Percentiles rank a stretch among this genome's conserved stretches.
Evolutionary conservation across 2,329 filamentous ascomycete species (phyloP).

Genomic region (Fusarium lateritium): DNA sequence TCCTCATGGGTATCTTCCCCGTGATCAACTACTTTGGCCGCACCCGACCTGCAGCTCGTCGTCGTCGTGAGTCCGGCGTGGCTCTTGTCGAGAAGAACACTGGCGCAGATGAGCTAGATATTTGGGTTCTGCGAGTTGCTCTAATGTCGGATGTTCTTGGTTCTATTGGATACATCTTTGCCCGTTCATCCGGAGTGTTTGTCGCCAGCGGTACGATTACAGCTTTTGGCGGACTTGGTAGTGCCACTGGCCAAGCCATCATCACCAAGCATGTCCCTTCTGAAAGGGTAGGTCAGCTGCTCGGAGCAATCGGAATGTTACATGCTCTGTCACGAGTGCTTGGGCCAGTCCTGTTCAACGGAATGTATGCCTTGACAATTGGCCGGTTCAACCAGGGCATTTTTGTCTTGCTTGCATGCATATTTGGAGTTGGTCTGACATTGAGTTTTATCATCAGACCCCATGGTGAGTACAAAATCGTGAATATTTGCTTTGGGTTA

Average conservation of each 20-base stretch:
- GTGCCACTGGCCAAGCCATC: slow-evolving; percentile 85
- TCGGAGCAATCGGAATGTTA: slow-evolving; percentile 88
- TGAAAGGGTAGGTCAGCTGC: slow-evolving; percentile 85
- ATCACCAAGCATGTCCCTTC: slow-evolving; percentile 92
- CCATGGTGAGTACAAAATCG: slow-evolving; percentile 73
- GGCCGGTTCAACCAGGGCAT: slow-evolving; percentile 83
- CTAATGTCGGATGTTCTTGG: slow-evolving; percentile 84
- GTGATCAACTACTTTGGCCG: slow-evolving; percentile 83
- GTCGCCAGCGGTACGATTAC: slow-evolving; percentile 80
- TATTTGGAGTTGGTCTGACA: slow-evolving; percentile 77
- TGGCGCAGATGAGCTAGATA: slow-evolving; percentile 84
- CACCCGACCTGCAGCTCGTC: slow-evolving; percentile 62
- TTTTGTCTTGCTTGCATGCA: slow-evolving; percentile 79
- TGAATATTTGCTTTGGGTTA: no score
- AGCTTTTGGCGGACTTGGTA: slow-evolving; percentile 85
- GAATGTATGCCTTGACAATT: slow-evolving; percentile 87
- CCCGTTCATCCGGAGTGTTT: slow-evolving; percentile 74
- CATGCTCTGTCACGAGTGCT: slow-evolving; percentile 86
- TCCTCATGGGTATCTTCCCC: slow-evolving; percentile 83
- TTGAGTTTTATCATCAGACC: slow-evolving; percentile 80
- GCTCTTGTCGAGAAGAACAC: slow-evolving; percentile 64
- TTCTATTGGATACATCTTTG: slow-evolving; percentile 80
- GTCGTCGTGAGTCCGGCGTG: slow-evolving; percentile 56
- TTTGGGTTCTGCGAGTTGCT: slow-evolving; percentile 81
- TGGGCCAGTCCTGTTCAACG: slow-evolving; percentile 86